Base-by-base conservation (phyloP, 2,329 filamentous ascomycete genomes). In the Arthrinium phaeospermum region DNA sequence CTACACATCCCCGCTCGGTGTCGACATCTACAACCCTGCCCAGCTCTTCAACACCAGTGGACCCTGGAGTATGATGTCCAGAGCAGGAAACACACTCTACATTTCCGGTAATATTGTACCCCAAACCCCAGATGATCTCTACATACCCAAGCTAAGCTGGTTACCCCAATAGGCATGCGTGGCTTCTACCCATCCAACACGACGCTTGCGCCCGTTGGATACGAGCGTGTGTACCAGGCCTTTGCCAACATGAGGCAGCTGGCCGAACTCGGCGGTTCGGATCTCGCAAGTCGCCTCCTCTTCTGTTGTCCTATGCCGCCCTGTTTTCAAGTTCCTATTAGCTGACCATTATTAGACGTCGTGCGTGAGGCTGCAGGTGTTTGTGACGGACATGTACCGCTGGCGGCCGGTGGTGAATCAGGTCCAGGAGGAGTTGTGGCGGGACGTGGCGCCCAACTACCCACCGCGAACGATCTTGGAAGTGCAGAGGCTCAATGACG, bases 361-460 rank as follows among this genome's bases (percentile, higher is more conserved):
- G 22, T 75, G 75, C 53, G 71, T 75, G 4, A 74, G 76, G 4
- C 61, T 81, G 0, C 77, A 80, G 1, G 79, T 81, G 16, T 81
- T 81, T 69, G 77, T 78, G 5, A 80, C 79, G 1, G 80, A 81
- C 53, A 81, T 82, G 80, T 80, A 78, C 69, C 74, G 77, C 4
- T 82, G 80, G 51, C 73, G 81, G 30, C 80, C 80, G 22, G 70
- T 82, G 73, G 78, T 76, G 57, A 81, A 82, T 67, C 74, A 78
- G 49, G 77, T 76, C 4, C 80, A 81, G 67, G 69, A 77, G 7
- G 79, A 81, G 71, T 68, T 81, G 0, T 81, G 79, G 80, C 77
- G 78, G 3, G 72, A 77, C 6, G 77, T 80, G 44, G 53, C 75
- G 3, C 79, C 75, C 27, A 78, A 67, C 22, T 80, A 80, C 67